Evolutionary conservation across 1,139 yeast species (phyloP), one percentile per base, ranked within the genome.

Genomic region (Candida mesenterica): DNA sequence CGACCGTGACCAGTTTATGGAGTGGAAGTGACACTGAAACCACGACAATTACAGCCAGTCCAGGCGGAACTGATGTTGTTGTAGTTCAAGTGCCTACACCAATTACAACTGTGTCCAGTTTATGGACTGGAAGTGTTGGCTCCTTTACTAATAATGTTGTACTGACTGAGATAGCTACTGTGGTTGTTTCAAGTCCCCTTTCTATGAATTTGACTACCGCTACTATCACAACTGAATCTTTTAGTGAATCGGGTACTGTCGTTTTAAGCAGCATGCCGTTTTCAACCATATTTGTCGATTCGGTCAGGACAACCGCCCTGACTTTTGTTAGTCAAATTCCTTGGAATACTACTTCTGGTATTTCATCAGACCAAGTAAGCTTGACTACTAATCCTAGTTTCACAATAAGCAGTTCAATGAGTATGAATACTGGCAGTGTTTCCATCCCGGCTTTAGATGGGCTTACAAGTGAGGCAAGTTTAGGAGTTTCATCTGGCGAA

Each of bases 81-180:
- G 17, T 32, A 10, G 32, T 36, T 15, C 33, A 36, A 19, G 25
- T 30, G 13, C 40, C 40, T 10, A 19, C 29, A 18, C 49, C 38
- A 39, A 42, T 33, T 40, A 45, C 23, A 39, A 49, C 51, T 35
- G 32, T 29, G 36, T 46, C 40, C 36, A 40, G 29, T 30, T 47
- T 34, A 34, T 48, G 34, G 39, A 32, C 37, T 15, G 43, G 40
- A 15, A 36, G 42, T 13, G 12, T n/a, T n/a, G n/a, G n/a, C n/a
- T n/a, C n/a, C n/a, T n/a, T n/a, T n/a, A n/a, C n/a, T n/a, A n/a
- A n/a, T n/a, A n/a, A n/a, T n/a, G n/a, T n/a, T n/a, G n/a, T n/a
- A n/a, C n/a, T n/a, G n/a, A n/a, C n/a, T n/a, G n/a, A n/a, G n/a
- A n/a, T n/a, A n/a, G n/a, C n/a, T n/a, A n/a, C n/a, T n/a, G n/a